Percentiles rank a stretch among this genome's conserved stretches.
Conservation (phyloP, 495 filamentous ascomycete species). For the Haplographium delicatum region DNA sequence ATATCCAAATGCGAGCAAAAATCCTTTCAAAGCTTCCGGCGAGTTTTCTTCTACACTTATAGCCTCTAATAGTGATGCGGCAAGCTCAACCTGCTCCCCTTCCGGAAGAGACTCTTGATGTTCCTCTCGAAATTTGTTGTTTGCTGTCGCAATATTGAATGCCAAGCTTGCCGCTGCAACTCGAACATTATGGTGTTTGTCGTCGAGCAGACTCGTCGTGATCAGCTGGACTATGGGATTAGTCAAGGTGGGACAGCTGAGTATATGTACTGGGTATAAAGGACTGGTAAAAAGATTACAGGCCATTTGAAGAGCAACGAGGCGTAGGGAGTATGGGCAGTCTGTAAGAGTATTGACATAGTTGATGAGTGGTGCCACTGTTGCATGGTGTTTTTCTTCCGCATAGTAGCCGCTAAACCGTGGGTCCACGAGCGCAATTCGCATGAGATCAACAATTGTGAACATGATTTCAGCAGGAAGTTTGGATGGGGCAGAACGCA, state of each 20-base stretch:
- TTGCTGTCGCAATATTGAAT: conserved; percentile 71
- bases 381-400: conserved; percentile 60
- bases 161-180: conserved; percentile 77
- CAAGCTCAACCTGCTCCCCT: conserved; percentile 69
- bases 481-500: conserved; percentile 42
- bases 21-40: conserved; percentile 64
- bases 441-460: conserved; percentile 74
- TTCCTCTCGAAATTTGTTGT: conserved; percentile 58
- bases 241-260: conserved; percentile 33
- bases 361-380: conserved; percentile 58
- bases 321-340: conserved; percentile 73
- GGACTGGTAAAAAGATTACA: conserved; percentile 60
- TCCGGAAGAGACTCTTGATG: conserved; percentile 57
- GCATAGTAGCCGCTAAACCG: conserved; percentile 86
- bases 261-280: conserved; percentile 46
- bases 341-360: conserved; percentile 44
- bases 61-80: conserved; percentile 71
- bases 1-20: conserved; percentile 66
- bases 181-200: conserved; percentile 48
- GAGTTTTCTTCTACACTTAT: conserved; percentile 62
- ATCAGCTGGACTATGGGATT: conserved; percentile 38
- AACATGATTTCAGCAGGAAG: conserved; percentile 60
- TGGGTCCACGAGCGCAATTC: conserved; percentile 70
- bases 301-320: conserved; percentile 65
- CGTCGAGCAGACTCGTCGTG: conserved; percentile 50